Evolutionary conservation across 768 basidiomycete genomes (phyloP).

Genomic region (Hebeloma cylindrosporum): DNA sequence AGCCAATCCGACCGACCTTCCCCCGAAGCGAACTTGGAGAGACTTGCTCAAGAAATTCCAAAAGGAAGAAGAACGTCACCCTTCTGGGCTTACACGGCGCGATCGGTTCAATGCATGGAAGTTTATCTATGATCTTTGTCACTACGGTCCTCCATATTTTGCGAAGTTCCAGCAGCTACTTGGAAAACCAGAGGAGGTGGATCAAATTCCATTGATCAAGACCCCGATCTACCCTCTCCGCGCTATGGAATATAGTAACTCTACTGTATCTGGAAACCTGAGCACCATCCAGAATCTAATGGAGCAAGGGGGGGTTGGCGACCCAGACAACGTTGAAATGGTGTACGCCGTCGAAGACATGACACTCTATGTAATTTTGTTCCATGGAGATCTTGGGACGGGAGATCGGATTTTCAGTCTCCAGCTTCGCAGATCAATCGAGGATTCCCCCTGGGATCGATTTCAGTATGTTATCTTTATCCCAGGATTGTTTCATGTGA

Average conservation of each 20-base stretch:
- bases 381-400: slow-evolving; percentile 31
- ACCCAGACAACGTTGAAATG: too few species aligned
- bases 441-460: slow-evolving; percentile 27
- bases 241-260: slow-evolving; percentile 24
- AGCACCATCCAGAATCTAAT: slow-evolving; percentile 20
- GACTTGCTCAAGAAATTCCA: too few species aligned
- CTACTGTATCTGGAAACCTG: slow-evolving; percentile 24
- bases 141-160: slow-evolving; percentile 27
- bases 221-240: slow-evolving; percentile 18
- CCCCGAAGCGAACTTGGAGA: too few species aligned
- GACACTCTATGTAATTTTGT: slow-evolving; percentile 19
- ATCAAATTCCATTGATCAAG: slow-evolving; percentile 26
- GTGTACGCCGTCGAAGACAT: too few species aligned
- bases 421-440: slow-evolving; percentile 19
- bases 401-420: slow-evolving; percentile 26
- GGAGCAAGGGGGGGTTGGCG: slow-evolving; percentile 24
- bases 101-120: slow-evolving; percentile 30
- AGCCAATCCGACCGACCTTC: slow-evolving; percentile 20
- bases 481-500: slow-evolving; percentile 32
- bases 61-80: slow-evolving; percentile 10
- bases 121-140: slow-evolving; percentile 25
- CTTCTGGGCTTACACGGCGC: slow-evolving; percentile 19
- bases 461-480: slow-evolving; percentile 35
- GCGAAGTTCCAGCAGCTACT: slow-evolving; percentile 16
- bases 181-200: slow-evolving; percentile 23